These are phyloP conservation scores for Aphanomyces euteiches DNA, from an alignment of 352 stramenopile species.

Conservation along the genomic window DNA sequence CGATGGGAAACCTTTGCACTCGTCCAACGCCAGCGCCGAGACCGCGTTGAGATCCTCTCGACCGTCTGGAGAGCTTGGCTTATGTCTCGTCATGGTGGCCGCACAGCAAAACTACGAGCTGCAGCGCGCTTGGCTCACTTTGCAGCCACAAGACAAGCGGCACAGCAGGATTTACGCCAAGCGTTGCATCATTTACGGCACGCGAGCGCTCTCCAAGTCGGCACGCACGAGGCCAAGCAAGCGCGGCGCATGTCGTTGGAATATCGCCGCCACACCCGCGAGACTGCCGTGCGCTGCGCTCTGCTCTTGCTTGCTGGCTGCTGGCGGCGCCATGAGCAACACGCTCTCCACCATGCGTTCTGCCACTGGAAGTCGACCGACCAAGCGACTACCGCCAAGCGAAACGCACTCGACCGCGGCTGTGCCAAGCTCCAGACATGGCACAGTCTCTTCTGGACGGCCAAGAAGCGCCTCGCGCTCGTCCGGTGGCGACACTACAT, in stretches of 20 bases:
- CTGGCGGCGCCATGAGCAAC: not conserved
- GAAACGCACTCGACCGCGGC: not conserved
- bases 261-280: slow-evolving; percentile 23
- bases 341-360: not conserved
- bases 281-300: slow-evolving; percentile 19
- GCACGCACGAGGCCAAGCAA: not conserved
- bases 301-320: not conserved
- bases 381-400: not conserved
- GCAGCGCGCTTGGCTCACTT: not conserved
- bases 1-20: not conserved
- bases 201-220: not conserved
- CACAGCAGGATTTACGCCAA: not conserved
- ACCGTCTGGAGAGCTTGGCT: not conserved
- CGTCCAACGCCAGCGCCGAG: not conserved
- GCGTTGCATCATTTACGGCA: slow-evolving; percentile 4
- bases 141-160: not conserved
- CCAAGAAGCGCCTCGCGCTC: slow-evolving; percentile 1
- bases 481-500: not conserved
- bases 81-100: not conserved
- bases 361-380: slow-evolving; percentile 6
- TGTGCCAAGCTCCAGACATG: not conserved
- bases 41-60: not conserved
- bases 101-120: not conserved
- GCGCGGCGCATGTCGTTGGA: slow-evolving; percentile 16
- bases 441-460: not conserved